Base-by-base conservation (phyloP, 2,329 filamentous ascomycete species). In the Leptographium procerum region DNA sequence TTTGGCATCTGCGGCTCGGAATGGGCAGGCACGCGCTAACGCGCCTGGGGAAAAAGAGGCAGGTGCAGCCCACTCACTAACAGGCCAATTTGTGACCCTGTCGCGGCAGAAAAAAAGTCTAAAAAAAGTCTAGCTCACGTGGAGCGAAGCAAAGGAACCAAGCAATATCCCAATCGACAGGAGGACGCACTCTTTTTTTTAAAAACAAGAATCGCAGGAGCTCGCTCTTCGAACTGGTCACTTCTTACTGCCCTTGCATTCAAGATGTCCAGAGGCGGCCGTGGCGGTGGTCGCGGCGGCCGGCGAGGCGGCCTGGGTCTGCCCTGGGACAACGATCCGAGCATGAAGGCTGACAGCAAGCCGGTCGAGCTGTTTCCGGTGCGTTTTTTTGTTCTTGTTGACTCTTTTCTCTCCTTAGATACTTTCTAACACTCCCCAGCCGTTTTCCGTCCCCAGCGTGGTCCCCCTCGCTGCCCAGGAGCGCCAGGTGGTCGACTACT, bases 301-400 rank as follows among this genome's bases (percentile, higher is more conserved):
- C 66, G 71, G 36, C 60, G 68, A 9, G 66, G 67, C 54, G 61
- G 68, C 9, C 61, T 62, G 34, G 64, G 60, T 14, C 72, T 81
- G 57, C 76, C 80, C 0, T 83, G 80, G 77, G 75, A 75, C 47
- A 78, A 81, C 62, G 81, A 83, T 62, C 76, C 79, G 10, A 70
- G 69, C 43, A 68, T 75, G 57, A 68, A 71, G 26, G 67, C 74
- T 13, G 79, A 82, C 66, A 76, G 76, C 56, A 73, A 78, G 34
- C 81, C 81, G 8, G 79, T 78, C n/a, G 81, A 84, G 63, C 76
- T 81, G 11, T 84, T 84, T 61, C 81, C 81, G 0, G 80, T 82
- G 68, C 60, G 76, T 60, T 29, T 13, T 26, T 22, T 19, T 48
- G 4, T 24, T 28, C 9, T 34, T 40, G 26, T 22, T 36, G 1